phyloP scores from a whole-genome alignment of 2,329 filamentous ascomycete genomes.

The Aspergillus sp. region DNA sequence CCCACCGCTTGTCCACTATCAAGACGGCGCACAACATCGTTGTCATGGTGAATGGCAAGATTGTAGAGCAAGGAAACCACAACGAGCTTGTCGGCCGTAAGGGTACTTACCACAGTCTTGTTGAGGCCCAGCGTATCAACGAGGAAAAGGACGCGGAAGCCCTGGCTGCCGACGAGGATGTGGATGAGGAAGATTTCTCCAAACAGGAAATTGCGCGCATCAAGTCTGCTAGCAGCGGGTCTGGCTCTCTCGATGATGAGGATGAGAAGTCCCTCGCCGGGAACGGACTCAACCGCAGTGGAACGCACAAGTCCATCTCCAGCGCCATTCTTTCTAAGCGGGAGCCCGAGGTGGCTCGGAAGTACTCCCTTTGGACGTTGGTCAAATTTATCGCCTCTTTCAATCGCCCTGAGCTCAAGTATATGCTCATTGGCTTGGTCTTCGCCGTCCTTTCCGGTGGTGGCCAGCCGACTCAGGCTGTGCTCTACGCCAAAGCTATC shows the following conservation, averaged over 20 bases:
- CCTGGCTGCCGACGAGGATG: conserved; percentile 29
- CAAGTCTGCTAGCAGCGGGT: conserved; percentile 35
- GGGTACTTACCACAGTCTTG: conserved; percentile 79
- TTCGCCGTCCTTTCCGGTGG: conserved; percentile 77
- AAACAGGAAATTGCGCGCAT: conserved; percentile 34
- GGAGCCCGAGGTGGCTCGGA: conserved; percentile 51
- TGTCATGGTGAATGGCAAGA: conserved; percentile 81
- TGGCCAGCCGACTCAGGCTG: conserved; percentile 73
- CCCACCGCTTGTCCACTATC: conserved; percentile 92
- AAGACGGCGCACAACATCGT: conserved; percentile 94
- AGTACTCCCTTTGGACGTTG: conserved; percentile 73
- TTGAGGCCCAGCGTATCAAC: conserved; percentile 81
- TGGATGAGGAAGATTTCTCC: conserved; percentile 25
- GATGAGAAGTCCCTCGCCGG: conserved; percentile 31
- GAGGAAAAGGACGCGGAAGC: conserved; percentile 52
- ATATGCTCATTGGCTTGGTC: conserved; percentile 72
- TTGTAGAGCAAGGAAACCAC: conserved; percentile 90
- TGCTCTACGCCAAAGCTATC: conserved; percentile 90
- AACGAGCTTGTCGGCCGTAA: conserved; percentile 70
- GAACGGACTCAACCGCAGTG: conserved; percentile 43
- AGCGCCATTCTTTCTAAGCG: conserved; percentile 67
- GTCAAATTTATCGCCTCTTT: conserved; percentile 79
- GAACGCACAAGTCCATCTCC: conserved; percentile 61
- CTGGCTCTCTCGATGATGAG: conserved; percentile 30
- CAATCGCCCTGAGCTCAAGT: conserved; percentile 70